phyloP scores from a whole-genome alignment of 2,329 filamentous ascomycete genomes.

The Coniella lustricola region DNA sequence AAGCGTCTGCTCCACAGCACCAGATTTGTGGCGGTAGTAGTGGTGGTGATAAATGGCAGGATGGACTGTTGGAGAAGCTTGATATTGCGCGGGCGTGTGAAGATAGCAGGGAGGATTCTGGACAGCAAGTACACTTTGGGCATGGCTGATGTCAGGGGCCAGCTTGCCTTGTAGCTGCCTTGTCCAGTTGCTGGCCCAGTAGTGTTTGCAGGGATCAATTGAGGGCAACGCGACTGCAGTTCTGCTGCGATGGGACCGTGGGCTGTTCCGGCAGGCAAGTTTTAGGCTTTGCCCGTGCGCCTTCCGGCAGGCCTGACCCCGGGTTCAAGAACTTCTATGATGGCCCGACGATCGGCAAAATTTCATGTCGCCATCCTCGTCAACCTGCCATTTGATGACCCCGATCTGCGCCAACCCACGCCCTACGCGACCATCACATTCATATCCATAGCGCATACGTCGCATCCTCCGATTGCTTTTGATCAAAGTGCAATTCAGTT shows the following conservation, averaged over 20 bases:
- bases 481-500: neutral
- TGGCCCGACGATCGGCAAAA: constrained; percentile 16
- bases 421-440: neutral
- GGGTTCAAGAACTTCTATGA: too few species aligned
- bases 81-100: too few species aligned
- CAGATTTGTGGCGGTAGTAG: too few species aligned
- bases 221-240: too few species aligned
- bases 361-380: constrained; percentile 12
- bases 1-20: too few species aligned
- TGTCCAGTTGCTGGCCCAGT: neutral
- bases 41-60: too few species aligned
- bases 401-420: neutral
- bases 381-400: constrained; percentile 1
- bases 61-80: too few species aligned
- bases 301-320: too few species aligned
- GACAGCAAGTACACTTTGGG: constrained; percentile 2
- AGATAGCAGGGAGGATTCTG: neutral
- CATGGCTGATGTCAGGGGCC: constrained; percentile 8
- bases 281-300: neutral
- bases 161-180: constrained; percentile 12
- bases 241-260: neutral
- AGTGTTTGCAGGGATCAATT: too few species aligned
- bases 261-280: neutral
- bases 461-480: neutral
- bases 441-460: neutral